Percentiles rank a stretch among this genome's conserved stretches.
Conservation (phyloP, 805 yeast genomes). For the Wickerhamomyces rabaulensis region DNA sequence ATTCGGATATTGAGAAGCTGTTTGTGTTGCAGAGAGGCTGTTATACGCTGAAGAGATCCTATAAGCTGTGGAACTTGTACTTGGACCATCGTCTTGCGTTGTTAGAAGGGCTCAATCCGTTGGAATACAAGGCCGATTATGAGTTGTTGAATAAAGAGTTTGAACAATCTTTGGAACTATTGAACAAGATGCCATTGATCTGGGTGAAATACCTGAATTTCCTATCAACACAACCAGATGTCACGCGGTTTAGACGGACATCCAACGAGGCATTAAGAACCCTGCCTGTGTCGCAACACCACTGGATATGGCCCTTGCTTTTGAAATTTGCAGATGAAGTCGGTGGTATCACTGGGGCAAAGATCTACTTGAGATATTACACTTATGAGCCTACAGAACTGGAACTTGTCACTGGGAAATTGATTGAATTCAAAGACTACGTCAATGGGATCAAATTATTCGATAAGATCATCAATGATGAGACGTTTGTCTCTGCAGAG, state of each 20-base stretch:
- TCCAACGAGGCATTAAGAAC: conserved; percentile 46
- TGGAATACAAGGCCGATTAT: conserved; percentile 28
- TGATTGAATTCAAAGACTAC: conserved; percentile 29
- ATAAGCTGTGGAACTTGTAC: conserved; percentile 51
- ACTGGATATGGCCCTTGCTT: conserved; percentile 49
- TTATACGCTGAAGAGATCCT: conserved; percentile 35
- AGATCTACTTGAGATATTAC: conserved; percentile 28
- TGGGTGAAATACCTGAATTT: conserved; percentile 50
- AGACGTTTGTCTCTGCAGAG: conserved; percentile 29
- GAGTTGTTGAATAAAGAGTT: conserved; percentile 37
- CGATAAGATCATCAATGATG: conserved; percentile 28
- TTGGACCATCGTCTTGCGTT: conserved; percentile 35
- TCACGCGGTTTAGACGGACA: conserved; percentile 34
- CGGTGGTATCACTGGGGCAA: conserved; percentile 31
- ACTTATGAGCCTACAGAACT: conserved; percentile 25
- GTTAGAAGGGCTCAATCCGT: conserved; percentile 25
- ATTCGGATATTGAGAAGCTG: conserved; percentile 26
- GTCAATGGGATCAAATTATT: conserved; percentile 28
- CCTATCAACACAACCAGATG: conserved; percentile 29
- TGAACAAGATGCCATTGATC: conserved; percentile 40
- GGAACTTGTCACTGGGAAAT: conserved; percentile 28
- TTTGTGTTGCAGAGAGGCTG: conserved; percentile 53
- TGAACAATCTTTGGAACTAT: conserved; percentile 38
- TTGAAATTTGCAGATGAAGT: conserved; percentile 39
- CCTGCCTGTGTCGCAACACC: conserved; percentile 50